Percentiles rank a stretch among this genome's conserved stretches.
phyloP scores from a whole-genome alignment of 176 grass and related monocot species.

The Luzula sylvatica region DNA sequence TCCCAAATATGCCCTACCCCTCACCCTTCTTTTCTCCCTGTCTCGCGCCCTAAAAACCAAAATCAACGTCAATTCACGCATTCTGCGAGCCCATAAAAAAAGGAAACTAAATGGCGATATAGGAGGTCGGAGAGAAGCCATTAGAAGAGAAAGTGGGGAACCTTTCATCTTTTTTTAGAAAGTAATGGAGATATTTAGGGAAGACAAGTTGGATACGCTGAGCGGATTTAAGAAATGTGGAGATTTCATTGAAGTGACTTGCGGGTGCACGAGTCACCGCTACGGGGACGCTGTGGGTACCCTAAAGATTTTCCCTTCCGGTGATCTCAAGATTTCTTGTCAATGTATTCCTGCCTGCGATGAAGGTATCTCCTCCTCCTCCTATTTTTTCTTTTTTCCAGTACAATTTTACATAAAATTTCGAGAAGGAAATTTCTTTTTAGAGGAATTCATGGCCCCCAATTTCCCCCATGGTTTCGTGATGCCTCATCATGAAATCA shows the following conservation, averaged over 20 bases:
- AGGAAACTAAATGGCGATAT: too few species aligned
- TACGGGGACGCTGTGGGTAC: slow-evolving; percentile 89
- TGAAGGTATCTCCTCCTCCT: slow-evolving; percentile 55
- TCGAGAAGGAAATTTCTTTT: too few species aligned
- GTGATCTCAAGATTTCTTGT: slow-evolving; percentile 79
- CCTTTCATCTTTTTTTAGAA: not conserved
- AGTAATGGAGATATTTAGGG: slow-evolving; percentile 49
- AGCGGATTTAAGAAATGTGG: slow-evolving; percentile 49
- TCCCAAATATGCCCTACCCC: slow-evolving; percentile 17
- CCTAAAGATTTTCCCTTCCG: slow-evolving; percentile 68
- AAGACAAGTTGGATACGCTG: slow-evolving; percentile 70
- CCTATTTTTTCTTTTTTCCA: slow-evolving; percentile 17
- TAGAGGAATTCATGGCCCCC: too few species aligned
- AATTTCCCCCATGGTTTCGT: not conserved
- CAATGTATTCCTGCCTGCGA: slow-evolving; percentile 81
- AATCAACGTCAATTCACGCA: not conserved
- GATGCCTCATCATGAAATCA: not conserved
- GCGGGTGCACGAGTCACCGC: slow-evolving; percentile 96
- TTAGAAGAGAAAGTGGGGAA: not conserved
- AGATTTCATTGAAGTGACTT: slow-evolving; percentile 71
- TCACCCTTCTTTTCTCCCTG: not conserved
- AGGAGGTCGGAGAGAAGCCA: not conserved
- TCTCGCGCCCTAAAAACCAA: not conserved
- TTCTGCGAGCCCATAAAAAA: too few species aligned
- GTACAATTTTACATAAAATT: slow-evolving; percentile 11